Conservation (phyloP, 148 eudicot genomes). For the Cornus controversa region DNA sequence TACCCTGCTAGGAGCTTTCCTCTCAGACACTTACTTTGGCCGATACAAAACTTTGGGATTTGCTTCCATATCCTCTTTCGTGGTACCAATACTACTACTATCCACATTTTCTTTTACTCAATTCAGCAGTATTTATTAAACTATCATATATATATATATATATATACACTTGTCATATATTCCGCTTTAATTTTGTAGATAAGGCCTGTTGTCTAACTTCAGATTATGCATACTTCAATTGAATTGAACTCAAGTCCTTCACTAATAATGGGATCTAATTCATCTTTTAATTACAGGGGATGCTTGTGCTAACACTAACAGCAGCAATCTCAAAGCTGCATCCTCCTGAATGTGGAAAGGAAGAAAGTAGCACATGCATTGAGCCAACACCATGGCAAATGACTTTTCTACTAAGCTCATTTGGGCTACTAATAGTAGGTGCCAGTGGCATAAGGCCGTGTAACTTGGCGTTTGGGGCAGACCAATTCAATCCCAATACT, state of each 20-base stretch:
- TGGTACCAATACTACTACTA: slow-evolving; percentile 36
- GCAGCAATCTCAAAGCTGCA: slow-evolving; percentile 40
- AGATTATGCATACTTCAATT: no score
- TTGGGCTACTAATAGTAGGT: slow-evolving; percentile 47
- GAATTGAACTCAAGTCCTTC: no score
- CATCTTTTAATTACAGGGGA: slow-evolving; percentile 42
- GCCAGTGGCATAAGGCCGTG: slow-evolving; percentile 68
- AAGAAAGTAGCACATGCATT: background rate
- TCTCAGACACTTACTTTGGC: slow-evolving; percentile 67
- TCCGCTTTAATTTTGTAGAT: no score
- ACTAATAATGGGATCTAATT: no score
- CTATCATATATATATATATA: no score
- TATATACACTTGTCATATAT: no score
- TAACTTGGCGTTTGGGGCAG: slow-evolving; percentile 85
- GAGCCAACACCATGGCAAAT: slow-evolving; percentile 42
- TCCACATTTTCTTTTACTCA: no score
- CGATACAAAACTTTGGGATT: slow-evolving; percentile 55
- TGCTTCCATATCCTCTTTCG: slow-evolving; percentile 52
- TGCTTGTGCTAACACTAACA: slow-evolving; percentile 55
- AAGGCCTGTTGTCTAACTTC: no score
- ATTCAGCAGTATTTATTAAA: no score
- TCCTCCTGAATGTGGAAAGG: slow-evolving; percentile 35
- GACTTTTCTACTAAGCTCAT: slow-evolving; percentile 39
- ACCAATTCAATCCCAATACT: slow-evolving; percentile 62
- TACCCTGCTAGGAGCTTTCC: slow-evolving; percentile 56